Base-by-base conservation (phyloP, 2,329 filamentous ascomycete genomes). In the Penicillium sp. region DNA sequence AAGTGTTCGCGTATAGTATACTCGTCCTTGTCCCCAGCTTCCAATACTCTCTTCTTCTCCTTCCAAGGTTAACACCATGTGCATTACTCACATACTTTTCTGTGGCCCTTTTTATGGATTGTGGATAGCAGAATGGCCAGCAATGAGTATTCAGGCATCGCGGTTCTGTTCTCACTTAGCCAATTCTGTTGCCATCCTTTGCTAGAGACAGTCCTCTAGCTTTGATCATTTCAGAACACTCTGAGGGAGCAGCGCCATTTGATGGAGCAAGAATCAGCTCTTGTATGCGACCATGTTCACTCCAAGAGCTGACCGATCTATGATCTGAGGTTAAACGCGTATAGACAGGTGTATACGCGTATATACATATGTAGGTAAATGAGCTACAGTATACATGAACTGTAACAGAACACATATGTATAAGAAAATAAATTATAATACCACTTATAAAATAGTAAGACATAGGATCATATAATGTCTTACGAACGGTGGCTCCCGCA, bases 401-500 rank as follows among this genome's bases (percentile, higher is more conserved):
- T 5, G 27, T 10, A 33, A 47, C 7, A 21, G 23, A 27, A n/a
- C 31, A 15, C 31, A 33, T 33, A 33, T 33, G 31, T 23, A 42
- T 5, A 23, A 17, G 15, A 15, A 42, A 42, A 29, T 35, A 25
- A 4, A 37, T 19, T 17, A 5, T 37, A 19, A 29, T 29, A 8
- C n/a, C n/a, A 49, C 12, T 35, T 37, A 25, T 13, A 13, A 41
- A n/a, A 38, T 27, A 59, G 31, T 31, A 29, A 33, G 12, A 17
- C 21, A 46, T 45, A 29, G 42, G 15, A 45, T 9, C 19, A 31
- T 47, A 21, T n/a, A 48, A 6, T 33, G 29, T 42, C 29, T 33
- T n/a, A 31, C 21, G 19, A 43, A 54, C 40, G 41, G 58, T 58
- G 49, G 52, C 58, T 56, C 50, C 57, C 31, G 25, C 35, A 40